These are phyloP conservation scores for Cladophialophora psammophila DNA, from an alignment of 2,329 filamentous ascomycete species.

Conservation along the genomic window DNA sequence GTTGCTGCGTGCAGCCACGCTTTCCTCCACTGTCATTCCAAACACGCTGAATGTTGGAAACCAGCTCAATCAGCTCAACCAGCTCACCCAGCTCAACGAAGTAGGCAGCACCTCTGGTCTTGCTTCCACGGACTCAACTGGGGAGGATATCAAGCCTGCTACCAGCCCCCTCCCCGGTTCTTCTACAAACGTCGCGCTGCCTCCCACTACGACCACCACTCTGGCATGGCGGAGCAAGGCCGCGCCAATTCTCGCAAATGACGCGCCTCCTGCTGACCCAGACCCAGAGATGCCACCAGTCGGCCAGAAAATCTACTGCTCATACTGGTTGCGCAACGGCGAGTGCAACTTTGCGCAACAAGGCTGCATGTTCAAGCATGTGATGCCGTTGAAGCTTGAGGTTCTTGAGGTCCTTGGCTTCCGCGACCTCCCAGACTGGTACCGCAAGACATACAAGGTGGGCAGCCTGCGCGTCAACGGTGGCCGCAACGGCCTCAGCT, in stretches of 20 bases:
- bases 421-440: constrained; percentile 63
- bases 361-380: constrained; percentile 88
- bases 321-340: constrained; percentile 87
- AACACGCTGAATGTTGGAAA: neutral
- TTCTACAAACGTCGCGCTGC: neutral
- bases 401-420: constrained; percentile 76
- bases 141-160: constrained; percentile 11
- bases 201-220: neutral
- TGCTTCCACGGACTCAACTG: constrained; percentile 5
- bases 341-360: constrained; percentile 85
- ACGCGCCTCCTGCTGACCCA: constrained; percentile 2
- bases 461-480: constrained; percentile 41
- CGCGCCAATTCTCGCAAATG: neutral
- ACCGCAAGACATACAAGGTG: constrained; percentile 55
- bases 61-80: no score
- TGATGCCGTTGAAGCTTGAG: constrained; percentile 76
- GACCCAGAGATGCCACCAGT: constrained; percentile 37
- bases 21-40: neutral
- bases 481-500: constrained; percentile 29
- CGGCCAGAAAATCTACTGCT: constrained; percentile 78
- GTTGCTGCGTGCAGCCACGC: neutral
- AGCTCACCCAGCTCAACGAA: neutral
- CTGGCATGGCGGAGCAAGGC: constrained; percentile 7
- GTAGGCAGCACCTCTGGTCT: neutral
- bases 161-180: neutral